Conservation (phyloP, 2,329 filamentous ascomycete genomes). For the Bipolaris sorokiniana region DNA sequence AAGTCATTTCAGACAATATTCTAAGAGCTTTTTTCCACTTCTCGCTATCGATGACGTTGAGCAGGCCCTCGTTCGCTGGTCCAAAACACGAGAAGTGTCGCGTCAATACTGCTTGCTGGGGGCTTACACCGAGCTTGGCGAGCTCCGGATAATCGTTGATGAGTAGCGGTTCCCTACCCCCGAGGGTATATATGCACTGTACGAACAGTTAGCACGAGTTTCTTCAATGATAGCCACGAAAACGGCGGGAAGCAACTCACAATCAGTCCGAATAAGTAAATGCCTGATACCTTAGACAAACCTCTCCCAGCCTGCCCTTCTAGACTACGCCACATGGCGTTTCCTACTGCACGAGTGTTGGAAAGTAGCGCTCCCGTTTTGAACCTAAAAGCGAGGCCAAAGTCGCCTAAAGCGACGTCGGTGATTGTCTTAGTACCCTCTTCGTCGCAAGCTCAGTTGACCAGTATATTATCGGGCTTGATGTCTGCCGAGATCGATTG, state of each 20-base stretch:
- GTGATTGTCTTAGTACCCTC: conserved; percentile 42
- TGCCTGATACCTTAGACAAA: conserved; percentile 46
- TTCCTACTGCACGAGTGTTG: conserved; percentile 43
- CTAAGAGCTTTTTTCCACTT: conserved; percentile 35
- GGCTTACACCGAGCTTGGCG: conserved; percentile 31
- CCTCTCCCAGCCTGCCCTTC: conserved; percentile 47
- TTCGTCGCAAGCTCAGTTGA: conserved; percentile 45
- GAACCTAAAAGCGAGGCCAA: conserved; percentile 46
- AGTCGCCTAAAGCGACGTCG: conserved; percentile 46
- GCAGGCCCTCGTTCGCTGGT: conserved; percentile 38
- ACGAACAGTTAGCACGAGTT: conserved; percentile 27
- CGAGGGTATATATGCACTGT: conserved; percentile 48
- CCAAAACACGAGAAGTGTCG: conserved; percentile 48
- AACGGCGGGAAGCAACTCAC: conserved; percentile 35
- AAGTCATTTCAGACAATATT: conserved; percentile 31
- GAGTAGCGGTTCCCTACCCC: conserved; percentile 40
- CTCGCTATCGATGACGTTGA: conserved; percentile 37
- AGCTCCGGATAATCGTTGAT: conserved; percentile 43
- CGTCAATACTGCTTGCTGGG: conserved; percentile 44
- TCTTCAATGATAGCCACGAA: conserved; percentile 8
- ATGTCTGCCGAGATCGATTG: conserved; percentile 41
- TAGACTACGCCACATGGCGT: conserved; percentile 52
- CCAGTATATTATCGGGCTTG: conserved; percentile 50
- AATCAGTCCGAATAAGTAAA: conserved; percentile 50
- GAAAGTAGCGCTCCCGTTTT: conserved; percentile 32